Evolutionary conservation across 1,284 basidiomycete species (phyloP).

Genomic region (Agaricales sp.): DNA sequence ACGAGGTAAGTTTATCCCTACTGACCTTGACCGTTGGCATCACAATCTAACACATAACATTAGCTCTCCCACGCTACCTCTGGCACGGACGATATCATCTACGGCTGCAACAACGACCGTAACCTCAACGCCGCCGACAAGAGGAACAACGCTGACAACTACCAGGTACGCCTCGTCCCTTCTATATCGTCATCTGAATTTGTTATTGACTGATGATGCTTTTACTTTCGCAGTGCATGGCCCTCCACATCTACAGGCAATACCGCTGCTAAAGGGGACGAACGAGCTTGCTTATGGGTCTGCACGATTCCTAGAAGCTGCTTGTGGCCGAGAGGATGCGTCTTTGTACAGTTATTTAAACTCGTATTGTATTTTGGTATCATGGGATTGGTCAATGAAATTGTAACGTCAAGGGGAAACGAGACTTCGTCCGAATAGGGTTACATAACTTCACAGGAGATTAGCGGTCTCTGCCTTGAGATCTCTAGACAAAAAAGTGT

Average conservation of each 20-base stretch:
- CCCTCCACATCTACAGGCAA: not conserved
- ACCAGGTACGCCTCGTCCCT: not conserved
- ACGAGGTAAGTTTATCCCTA: conserved; percentile 1
- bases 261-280: not conserved
- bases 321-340: no score
- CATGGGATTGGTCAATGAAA: not conserved
- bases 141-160: not conserved
- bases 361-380: not conserved
- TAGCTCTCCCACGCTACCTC: conserved; percentile 2
- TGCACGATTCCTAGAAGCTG: not conserved
- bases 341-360: not conserved
- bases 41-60: not conserved
- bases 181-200: not conserved
- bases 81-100: no score
- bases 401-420: no score
- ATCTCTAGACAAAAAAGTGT: no score
- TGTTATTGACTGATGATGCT: not conserved
- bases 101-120: not conserved
- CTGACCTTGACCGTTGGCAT: not conserved
- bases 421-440: no score
- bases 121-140: not conserved
- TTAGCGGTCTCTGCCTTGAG: no score
- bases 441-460: no score
- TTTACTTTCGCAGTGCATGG: not conserved
- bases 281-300: not conserved